phyloP scores from a whole-genome alignment of 805 yeast species.

The Spathaspora passalidarum region DNA sequence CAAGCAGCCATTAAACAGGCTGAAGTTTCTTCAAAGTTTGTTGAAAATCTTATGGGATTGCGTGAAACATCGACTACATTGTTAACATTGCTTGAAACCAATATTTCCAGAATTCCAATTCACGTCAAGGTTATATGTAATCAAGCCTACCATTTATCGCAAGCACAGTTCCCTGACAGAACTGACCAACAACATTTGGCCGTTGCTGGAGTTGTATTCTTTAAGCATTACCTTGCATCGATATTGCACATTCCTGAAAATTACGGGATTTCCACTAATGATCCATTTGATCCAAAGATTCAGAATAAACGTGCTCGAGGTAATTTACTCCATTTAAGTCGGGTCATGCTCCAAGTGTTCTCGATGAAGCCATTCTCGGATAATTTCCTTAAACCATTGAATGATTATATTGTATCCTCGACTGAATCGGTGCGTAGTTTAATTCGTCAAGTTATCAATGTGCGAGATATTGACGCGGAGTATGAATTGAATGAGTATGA shows the following conservation, averaged over 20 bases:
- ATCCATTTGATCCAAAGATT: constrained; percentile 21
- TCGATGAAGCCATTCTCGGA: constrained; percentile 68
- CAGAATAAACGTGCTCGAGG: constrained; percentile 25
- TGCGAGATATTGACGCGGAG: constrained; percentile 55
- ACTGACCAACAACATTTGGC: constrained; percentile 58
- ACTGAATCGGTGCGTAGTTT: constrained; percentile 44
- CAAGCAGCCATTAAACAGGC: constrained; percentile 77
- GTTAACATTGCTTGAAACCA: constrained; percentile 48
- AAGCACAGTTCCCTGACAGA: constrained; percentile 54
- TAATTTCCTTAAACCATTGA: constrained; percentile 74
- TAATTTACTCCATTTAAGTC: constrained; percentile 56
- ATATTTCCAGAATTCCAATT: constrained; percentile 35
- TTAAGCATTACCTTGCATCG: constrained; percentile 47
- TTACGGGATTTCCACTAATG: constrained; percentile 47
- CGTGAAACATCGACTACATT: constrained; percentile 69
- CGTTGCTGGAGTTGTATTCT: constrained; percentile 64
- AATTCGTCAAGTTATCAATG: constrained; percentile 47
- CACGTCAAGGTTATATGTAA: constrained; percentile 36
- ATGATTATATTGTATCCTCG: constrained; percentile 61
- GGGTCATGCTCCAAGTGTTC: constrained; percentile 63
- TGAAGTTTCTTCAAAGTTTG: constrained; percentile 67
- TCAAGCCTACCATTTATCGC: constrained; percentile 34
- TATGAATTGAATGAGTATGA: constrained; percentile 65
- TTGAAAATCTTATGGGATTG: constrained; percentile 67
- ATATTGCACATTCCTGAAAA: constrained; percentile 53